Evolutionary conservation across 2,329 filamentous ascomycete genomes (phyloP).

Genomic region (Talaromyces sp.): DNA sequence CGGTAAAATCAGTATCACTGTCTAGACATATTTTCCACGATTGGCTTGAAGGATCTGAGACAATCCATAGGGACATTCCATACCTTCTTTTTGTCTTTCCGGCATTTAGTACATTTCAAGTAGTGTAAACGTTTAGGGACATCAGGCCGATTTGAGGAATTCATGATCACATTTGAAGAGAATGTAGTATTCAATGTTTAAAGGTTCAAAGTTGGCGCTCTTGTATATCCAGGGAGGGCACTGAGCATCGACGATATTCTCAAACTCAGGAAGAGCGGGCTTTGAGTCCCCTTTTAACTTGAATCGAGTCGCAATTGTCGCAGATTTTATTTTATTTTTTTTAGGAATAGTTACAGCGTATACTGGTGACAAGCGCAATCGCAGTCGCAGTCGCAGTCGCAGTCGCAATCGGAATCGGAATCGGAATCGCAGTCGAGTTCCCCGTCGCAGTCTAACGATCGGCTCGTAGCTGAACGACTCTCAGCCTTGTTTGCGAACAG

Average conservation of each 20-base stretch:
- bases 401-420: background rate
- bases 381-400: background rate
- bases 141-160: background rate
- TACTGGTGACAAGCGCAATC: background rate
- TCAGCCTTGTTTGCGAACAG: background rate
- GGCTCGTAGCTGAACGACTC: background rate
- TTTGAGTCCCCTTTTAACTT: background rate
- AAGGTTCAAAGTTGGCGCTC: too few relatives aligned
- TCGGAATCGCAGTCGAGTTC: background rate
- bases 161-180: background rate
- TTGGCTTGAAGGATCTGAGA: background rate
- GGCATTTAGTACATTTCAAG: background rate
- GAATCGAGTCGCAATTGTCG: background rate
- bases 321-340: background rate
- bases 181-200: too few relatives aligned
- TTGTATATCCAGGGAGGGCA: too few relatives aligned
- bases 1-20: background rate
- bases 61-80: background rate
- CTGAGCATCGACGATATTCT: background rate
- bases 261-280: background rate
- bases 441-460: too few relatives aligned
- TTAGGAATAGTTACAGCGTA: background rate
- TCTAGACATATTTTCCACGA: background rate
- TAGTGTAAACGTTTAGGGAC: background rate
- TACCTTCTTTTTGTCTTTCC: background rate